phyloP scores from a whole-genome alignment of 1,284 basidiomycete species.

The Austroboletus niveus region DNA sequence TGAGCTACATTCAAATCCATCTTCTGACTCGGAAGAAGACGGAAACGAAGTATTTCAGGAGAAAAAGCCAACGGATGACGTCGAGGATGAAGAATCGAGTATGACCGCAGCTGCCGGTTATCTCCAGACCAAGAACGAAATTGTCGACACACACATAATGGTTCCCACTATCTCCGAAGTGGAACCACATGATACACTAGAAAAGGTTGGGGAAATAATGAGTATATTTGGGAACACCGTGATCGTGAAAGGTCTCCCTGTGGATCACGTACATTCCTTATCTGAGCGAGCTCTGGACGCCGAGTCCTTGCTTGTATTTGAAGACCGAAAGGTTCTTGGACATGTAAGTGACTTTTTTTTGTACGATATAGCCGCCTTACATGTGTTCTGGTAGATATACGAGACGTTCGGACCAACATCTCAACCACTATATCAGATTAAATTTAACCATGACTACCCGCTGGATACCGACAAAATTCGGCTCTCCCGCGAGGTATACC shows the following conservation, averaged over 20 bases:
- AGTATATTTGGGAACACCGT: conserved; percentile 67
- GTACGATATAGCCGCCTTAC: conserved; percentile 1
- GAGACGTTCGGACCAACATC: conserved; percentile 90
- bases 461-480: conserved; percentile 54
- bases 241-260: conserved; percentile 62
- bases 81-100: conserved; percentile 51
- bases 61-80: conserved; percentile 16
- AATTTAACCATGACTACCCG: conserved; percentile 58
- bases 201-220: conserved; percentile 73
- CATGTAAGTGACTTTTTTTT: conserved; percentile 52
- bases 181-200: conserved; percentile 56
- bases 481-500: conserved; percentile 64
- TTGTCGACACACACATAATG: conserved; percentile 47
- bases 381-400: conserved; percentile 55
- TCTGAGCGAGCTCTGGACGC: conserved; percentile 70
- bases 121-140: conserved; percentile 65
- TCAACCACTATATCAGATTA: conserved; percentile 82
- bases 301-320: conserved; percentile 84
- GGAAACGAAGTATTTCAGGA: conserved; percentile 8
- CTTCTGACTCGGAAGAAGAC: conserved; percentile 31
- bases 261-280: conserved; percentile 40
- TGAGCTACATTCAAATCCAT: conserved; percentile 37
- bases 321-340: conserved; percentile 80
- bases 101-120: conserved; percentile 40
- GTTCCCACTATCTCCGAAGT: conserved; percentile 60